Evolutionary conservation across 23 red algal species (phyloP).

Genomic region (Agarophyton chilense): DNA sequence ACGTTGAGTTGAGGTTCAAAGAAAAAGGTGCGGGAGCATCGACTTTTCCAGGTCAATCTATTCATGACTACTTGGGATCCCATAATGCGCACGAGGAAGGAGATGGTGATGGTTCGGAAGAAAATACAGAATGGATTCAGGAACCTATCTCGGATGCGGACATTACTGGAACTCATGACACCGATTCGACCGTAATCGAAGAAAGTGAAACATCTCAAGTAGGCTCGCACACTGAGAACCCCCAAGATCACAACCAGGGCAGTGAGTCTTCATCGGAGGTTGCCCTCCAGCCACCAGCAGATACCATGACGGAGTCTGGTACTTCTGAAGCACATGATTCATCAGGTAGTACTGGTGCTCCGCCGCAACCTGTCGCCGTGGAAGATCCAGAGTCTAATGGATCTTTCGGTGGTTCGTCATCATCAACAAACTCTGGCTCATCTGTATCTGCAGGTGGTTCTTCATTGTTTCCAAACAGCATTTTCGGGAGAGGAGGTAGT

Average conservation of each 20-base stretch:
- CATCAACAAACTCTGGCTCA: background rate
- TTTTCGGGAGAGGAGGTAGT: background rate
- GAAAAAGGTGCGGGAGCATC: background rate
- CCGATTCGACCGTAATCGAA: background rate
- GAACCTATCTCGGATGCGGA: slow-evolving; percentile 9
- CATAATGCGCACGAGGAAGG: background rate
- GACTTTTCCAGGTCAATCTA: background rate
- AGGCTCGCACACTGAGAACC: background rate
- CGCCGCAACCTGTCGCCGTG: background rate
- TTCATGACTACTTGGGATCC: background rate
- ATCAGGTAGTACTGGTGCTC: background rate
- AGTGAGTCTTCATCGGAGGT: background rate
- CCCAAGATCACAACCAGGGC: background rate
- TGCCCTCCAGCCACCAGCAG: background rate
- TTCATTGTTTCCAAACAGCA: background rate
- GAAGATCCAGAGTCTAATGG: background rate
- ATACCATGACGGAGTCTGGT: background rate
- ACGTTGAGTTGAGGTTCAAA: slow-evolving; percentile 30
- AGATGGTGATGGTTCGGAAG: background rate
- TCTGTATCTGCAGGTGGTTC: background rate
- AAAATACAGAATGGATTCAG: slow-evolving; percentile 3
- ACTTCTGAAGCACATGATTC: background rate
- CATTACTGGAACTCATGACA: background rate
- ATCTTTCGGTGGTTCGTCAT: background rate
- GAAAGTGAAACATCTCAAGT: background rate